Evolutionary conservation across 768 basidiomycete genomes (phyloP).

Genomic region (Xerocomus spinulosus): DNA sequence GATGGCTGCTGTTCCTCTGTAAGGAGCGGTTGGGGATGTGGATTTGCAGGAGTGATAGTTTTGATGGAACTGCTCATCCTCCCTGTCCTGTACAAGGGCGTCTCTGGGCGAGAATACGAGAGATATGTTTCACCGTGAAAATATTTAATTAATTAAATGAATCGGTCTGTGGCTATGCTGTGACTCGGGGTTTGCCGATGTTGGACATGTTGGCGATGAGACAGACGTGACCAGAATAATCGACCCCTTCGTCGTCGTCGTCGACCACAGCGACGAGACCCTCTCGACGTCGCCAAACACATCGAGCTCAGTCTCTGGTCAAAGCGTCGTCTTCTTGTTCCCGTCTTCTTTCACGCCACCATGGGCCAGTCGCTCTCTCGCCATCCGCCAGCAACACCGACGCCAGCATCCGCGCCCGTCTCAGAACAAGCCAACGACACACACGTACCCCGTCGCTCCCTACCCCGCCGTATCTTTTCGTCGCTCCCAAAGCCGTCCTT

Average conservation of each 20-base stretch:
- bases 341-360: conserved; percentile 4
- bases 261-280: conserved; percentile 6
- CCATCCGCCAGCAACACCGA: conserved; percentile 8
- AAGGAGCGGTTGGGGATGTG: conserved; percentile 71
- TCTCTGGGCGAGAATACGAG: conserved; percentile 53
- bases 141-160: conserved; percentile 6
- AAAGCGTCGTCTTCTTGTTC: not conserved
- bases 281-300: conserved; percentile 4
- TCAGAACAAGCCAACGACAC: conserved; percentile 4
- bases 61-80: conserved; percentile 52
- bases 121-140: too few relatives aligned
- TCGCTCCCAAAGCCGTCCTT: conserved; percentile 25
- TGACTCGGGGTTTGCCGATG: conserved; percentile 20
- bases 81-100: conserved; percentile 58
- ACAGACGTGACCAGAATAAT: conserved; percentile 24
- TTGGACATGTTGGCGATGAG: conserved; percentile 20
- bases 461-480: conserved; percentile 36
- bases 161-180: conserved; percentile 15
- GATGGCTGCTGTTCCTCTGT: conserved; percentile 71
- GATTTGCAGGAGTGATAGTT: conserved; percentile 54
- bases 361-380: conserved; percentile 34
- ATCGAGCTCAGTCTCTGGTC: not conserved
- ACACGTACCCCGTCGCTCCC: conserved; percentile 9
- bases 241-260: conserved; percentile 16
- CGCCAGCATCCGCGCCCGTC: conserved; percentile 6